phyloP scores from a whole-genome alignment of 2,329 filamentous ascomycete genomes.

The Orbilia quercus region DNA sequence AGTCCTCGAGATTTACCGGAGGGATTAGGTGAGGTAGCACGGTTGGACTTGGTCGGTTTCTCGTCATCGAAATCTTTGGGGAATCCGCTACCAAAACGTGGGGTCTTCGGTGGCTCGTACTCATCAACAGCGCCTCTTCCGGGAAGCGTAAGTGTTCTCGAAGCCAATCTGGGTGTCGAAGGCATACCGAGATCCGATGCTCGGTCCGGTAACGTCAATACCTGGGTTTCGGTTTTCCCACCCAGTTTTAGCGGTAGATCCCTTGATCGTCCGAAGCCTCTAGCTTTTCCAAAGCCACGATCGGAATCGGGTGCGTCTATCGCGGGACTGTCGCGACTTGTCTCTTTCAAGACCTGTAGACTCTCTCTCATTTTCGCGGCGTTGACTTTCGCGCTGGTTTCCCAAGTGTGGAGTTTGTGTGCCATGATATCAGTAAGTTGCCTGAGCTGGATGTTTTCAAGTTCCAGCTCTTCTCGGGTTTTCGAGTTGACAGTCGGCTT shows the following conservation, averaged over 20 bases:
- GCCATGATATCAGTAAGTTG: constrained; percentile 86
- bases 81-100: constrained; percentile 46
- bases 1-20: constrained; percentile 24
- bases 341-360: constrained; percentile 85
- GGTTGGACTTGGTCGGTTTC: constrained; percentile 29
- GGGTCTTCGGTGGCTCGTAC: constrained; percentile 51
- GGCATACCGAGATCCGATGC: constrained; percentile 41
- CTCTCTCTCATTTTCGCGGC: constrained; percentile 70
- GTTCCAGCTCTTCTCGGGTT: constrained; percentile 84
- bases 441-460: constrained; percentile 88
- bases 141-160: constrained; percentile 42
- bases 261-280: constrained; percentile 57
- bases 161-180: constrained; percentile 47
- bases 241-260: constrained; percentile 49
- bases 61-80: constrained; percentile 55
- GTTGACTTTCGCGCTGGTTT: constrained; percentile 77
- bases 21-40: constrained; percentile 36
- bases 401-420: constrained; percentile 89
- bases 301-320: constrained; percentile 65
- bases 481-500: constrained; percentile 64
- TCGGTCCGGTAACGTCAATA: constrained; percentile 44
- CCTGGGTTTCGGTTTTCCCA: constrained; percentile 62
- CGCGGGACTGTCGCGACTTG: constrained; percentile 60
- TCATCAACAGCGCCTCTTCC: constrained; percentile 46
- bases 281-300: constrained; percentile 60